Evolutionary conservation across 192 early-diverging fungal species (phyloP), one percentile per base, ranked within the genome.

Genomic region (Pilaira anomala): DNA sequence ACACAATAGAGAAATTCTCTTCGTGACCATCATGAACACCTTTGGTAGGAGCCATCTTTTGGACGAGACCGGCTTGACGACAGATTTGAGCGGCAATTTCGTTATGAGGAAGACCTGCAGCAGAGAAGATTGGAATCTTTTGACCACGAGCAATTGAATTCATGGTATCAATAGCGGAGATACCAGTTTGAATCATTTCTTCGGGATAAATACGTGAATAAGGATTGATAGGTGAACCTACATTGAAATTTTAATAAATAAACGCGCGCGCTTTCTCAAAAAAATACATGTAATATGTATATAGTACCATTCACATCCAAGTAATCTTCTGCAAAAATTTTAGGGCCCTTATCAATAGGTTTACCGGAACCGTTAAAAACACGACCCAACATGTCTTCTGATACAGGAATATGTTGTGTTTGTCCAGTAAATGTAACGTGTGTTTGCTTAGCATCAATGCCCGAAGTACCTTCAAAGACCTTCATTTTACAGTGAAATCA

Each of bases 11-110:
- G 80, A 99, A 99, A 78, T 99, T 99, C 72, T 99, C 95, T 73
- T 96, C 93, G 74, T 97, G 95, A 60, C 84, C 91, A 71, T 99
- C 97, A 61, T 91, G 83, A 22, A 96, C 90, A 60, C 91, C 92
- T 80, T 99, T 99, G 64, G 84, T 82, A n/a, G 79, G 76, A 58
- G 87, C 85, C 51, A 91, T 81, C 65, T 87, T 87, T 75, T 95
- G 87, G 55, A 99, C 97, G 53, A 99, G 80, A 60, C 95, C 95
- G 42, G 97, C 97, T 76, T 99, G 97, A 74, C 97, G 87, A 83
- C 95, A 96, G 73, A 99, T 99, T 82, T 99, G 97, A 40, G 97
- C 97, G 50, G 97, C 97, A 87, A 98, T 97, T 88, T 98, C 96
- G 78, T 99, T 99, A 78, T 99, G 97, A 36, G 97, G 97, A 52